A percentile compares a stretch with the other conserved stretches of the same genome.
Conservation (phyloP, 768 basidiomycete genomes). For the Hygrocybe coccinea region DNA sequence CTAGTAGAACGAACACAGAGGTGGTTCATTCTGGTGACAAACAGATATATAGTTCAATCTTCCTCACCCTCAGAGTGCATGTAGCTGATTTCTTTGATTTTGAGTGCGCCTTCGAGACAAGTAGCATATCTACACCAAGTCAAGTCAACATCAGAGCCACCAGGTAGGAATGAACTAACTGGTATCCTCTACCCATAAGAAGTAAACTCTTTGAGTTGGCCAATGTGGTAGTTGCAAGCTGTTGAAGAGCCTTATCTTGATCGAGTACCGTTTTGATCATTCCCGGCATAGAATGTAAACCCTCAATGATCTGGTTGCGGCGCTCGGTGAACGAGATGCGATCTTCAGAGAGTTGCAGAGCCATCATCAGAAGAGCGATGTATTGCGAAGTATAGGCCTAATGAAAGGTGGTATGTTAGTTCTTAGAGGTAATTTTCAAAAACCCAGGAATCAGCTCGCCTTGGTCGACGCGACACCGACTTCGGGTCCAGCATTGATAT, state of each 20-base stretch:
- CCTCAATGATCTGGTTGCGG: conserved; percentile 89
- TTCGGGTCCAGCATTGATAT: conserved; percentile 98
- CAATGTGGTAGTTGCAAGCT: conserved; percentile 75
- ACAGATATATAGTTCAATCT: neutral
- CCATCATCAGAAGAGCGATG: conserved; percentile 96
- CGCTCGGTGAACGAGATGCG: conserved; percentile 89
- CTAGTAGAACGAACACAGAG: conserved; percentile 27
- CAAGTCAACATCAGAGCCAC: conserved; percentile 9
- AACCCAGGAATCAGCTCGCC: conserved; percentile 37
- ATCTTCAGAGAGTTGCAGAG: conserved; percentile 96
- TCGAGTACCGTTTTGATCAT: conserved; percentile 87
- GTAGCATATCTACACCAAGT: conserved; percentile 67
- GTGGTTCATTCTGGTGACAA: neutral
- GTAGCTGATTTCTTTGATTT: conserved; percentile 99
- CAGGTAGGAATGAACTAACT: conserved; percentile 40
- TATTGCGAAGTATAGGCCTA: conserved; percentile 99
- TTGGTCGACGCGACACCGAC: conserved; percentile 99
- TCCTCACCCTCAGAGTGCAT: conserved; percentile 70
- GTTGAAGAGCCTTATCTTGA: conserved; percentile 69
- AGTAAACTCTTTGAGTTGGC: conserved; percentile 79
- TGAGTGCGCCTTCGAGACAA: conserved; percentile 95
- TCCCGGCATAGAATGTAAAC: conserved; percentile 81
- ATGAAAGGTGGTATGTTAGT: neutral
- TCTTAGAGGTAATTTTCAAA: neutral
- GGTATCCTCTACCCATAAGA: conserved; percentile 97